Evolutionary conservation across 2,329 filamentous ascomycete species (phyloP).

Genomic region (Hysterium pulicare): DNA sequence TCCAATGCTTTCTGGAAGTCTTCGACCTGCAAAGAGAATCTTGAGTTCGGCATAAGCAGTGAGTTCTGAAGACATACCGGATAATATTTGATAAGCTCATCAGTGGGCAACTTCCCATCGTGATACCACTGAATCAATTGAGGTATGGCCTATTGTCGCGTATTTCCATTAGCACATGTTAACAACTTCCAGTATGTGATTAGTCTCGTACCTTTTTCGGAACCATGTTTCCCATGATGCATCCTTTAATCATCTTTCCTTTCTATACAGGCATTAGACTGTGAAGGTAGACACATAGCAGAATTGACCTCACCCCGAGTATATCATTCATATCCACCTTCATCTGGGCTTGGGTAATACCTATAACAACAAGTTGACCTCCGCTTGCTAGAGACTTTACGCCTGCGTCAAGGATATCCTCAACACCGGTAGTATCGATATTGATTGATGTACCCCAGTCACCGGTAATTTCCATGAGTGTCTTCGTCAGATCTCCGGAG

Average conservation of each 20-base stretch:
- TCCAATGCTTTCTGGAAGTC: constrained; percentile 40
- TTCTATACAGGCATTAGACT: constrained; percentile 12
- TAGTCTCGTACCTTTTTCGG: constrained; percentile 28
- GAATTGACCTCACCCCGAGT: constrained; percentile 33
- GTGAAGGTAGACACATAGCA: neutral
- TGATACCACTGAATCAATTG: constrained; percentile 50
- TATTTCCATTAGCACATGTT: neutral
- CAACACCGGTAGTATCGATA: constrained; percentile 51
- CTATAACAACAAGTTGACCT: constrained; percentile 52
- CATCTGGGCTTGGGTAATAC: constrained; percentile 45
- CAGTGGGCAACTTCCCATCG: constrained; percentile 46
- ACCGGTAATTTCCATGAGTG: constrained; percentile 32
- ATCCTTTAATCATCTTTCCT: constrained; percentile 49
- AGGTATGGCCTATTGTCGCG: constrained; percentile 38
- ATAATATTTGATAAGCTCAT: constrained; percentile 46
- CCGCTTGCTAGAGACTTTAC: constrained; percentile 43
- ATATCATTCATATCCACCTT: constrained; percentile 44
- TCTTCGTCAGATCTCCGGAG: constrained; percentile 34
- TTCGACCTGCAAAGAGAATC: constrained; percentile 26
- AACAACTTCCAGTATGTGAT: neutral
- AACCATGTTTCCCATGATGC: constrained; percentile 46
- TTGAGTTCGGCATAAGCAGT: neutral
- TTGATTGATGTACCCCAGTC: constrained; percentile 42
- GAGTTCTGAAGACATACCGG: constrained; percentile 8
- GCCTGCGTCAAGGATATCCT: constrained; percentile 42